Base-by-base conservation (phyloP, 2,329 filamentous ascomycete genomes). In the Teratosphaeria gauchensis region DNA sequence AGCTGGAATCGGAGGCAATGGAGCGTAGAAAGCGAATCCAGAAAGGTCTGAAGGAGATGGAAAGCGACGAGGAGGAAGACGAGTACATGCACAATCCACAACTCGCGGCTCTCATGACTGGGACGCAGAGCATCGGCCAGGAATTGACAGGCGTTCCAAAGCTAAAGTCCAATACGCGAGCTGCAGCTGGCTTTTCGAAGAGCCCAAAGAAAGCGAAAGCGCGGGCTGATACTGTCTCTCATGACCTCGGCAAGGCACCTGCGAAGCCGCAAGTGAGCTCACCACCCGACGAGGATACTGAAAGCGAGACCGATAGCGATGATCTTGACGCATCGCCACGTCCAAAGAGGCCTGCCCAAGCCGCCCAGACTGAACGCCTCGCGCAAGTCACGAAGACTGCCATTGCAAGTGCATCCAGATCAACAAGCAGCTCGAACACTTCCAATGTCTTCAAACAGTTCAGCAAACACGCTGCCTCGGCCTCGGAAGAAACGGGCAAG, bases 41-140 rank as follows among this genome's bases (percentile, higher is more conserved):
- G 61, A 64, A 66, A 53, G 68, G 68, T 1, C 64, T 75, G 9
- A 61, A 57, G 6, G 35, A 24, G 35, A 55, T 58, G 31, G 31
- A 52, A 38, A 62, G 52, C 16, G 67, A 65, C 5, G 65, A 68
- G 7, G 66, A 69, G 16, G 62, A 67, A 33, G 68, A 70, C 48
- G 68, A 67, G 24, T 69, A 67, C 56, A 60, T 70, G 60, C 53
- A 59, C 9, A 70, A 74, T 54, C 66, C 69, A 11, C 65, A 69
- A 38, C 65, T 74, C 19, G 69, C 71, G 14, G 68, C 66, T 1
- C 59, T 75, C 35, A 74, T 75, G 73, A 68, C 61, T 11, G 64
- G 61, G 2, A 63, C 62, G 28, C 65, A 66, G 33, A 61, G 62
- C 21, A 56, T 61, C 7, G 56, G 58, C 19, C 68, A 62, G 46